Percentiles rank a stretch among this genome's conserved stretches.
Conservation (phyloP, 805 yeast species). For the Ogataea pignaliae region DNA sequence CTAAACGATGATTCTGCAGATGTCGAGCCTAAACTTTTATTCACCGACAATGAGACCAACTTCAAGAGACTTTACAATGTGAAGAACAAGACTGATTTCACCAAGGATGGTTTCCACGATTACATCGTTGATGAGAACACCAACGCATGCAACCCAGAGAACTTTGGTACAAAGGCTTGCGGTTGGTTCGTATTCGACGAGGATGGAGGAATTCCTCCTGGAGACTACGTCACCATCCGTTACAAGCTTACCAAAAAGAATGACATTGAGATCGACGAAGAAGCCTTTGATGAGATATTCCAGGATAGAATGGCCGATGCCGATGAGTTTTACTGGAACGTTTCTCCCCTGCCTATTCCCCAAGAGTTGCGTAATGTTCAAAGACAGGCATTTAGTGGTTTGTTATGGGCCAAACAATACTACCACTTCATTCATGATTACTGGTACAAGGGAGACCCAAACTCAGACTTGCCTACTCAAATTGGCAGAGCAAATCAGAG, state of each 20-base stretch:
- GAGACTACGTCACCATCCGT: constrained; percentile 81
- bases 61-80: constrained; percentile 60
- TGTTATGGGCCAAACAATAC: constrained; percentile 90
- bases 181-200: constrained; percentile 80
- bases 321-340: constrained; percentile 86
- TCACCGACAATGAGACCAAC: constrained; percentile 90
- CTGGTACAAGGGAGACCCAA: constrained; percentile 86
- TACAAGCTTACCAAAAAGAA: constrained; percentile 49
- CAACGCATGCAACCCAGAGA: constrained; percentile 64
- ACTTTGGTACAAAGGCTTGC: constrained; percentile 75
- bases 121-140: constrained; percentile 57
- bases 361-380: constrained; percentile 78
- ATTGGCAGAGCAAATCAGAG: constrained; percentile 80
- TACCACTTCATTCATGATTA: constrained; percentile 80
- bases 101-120: constrained; percentile 92
- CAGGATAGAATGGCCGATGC: constrained; percentile 79
- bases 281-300: constrained; percentile 63
- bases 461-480: constrained; percentile 70
- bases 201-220: constrained; percentile 76
- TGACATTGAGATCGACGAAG: constrained; percentile 55
- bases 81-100: constrained; percentile 53
- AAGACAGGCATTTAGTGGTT: constrained; percentile 91
- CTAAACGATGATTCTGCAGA: constrained; percentile 52
- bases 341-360: constrained; percentile 78
- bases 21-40: constrained; percentile 69